These are phyloP conservation scores for Neospora caninum DNA, from an alignment of 169 alveolate species.

Conservation along the genomic window DNA sequence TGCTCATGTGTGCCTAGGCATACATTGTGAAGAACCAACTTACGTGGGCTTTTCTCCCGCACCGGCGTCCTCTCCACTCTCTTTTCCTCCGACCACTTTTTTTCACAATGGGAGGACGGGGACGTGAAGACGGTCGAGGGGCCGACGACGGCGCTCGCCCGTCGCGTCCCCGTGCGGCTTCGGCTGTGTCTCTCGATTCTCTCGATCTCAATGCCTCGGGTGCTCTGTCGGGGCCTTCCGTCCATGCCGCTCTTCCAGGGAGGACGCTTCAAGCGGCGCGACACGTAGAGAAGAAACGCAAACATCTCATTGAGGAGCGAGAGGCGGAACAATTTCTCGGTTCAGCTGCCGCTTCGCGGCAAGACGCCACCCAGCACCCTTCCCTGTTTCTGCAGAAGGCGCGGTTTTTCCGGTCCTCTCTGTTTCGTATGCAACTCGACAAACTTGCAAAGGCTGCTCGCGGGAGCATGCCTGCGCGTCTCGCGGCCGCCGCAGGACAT, in stretches of 20 bases:
- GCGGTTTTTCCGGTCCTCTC: not conserved
- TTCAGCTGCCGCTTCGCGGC: not conserved
- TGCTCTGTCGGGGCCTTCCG: not conserved
- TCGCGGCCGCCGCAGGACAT: not conserved
- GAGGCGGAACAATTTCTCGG: not conserved
- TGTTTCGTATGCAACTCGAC: not conserved
- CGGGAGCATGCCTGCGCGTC: not conserved
- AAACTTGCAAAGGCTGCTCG: not conserved
- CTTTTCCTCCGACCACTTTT: not conserved
- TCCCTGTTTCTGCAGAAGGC: not conserved
- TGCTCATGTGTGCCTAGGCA: too few relatives aligned
- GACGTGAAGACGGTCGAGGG: not conserved
- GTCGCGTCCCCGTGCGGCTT: too few relatives aligned
- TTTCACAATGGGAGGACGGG: not conserved
- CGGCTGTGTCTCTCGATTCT: too few relatives aligned
- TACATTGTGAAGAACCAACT: too few relatives aligned
- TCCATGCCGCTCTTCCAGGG: not conserved
- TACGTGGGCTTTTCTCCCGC: not conserved
- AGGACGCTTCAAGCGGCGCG: not conserved
- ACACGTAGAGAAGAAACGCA: slow-evolving; percentile 7
- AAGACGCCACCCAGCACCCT: not conserved
- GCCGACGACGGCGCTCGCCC: too few relatives aligned
- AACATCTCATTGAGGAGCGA: not conserved
- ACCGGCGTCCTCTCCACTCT: not conserved
- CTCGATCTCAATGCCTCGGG: too few relatives aligned